Evolutionary conservation across 2,329 filamentous ascomycete species (phyloP).

Genomic region (Neonectria ditissima): DNA sequence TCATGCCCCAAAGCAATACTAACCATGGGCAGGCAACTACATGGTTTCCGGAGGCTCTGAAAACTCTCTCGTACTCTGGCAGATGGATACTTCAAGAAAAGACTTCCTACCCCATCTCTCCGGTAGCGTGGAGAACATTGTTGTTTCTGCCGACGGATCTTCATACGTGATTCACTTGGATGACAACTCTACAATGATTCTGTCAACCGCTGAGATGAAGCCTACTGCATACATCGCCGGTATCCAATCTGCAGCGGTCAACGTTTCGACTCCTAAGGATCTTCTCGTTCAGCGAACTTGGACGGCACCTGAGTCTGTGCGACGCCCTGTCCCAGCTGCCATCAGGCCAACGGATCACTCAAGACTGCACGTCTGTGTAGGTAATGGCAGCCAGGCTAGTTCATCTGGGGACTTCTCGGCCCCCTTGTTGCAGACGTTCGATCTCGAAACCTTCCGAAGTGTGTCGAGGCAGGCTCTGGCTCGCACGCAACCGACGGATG

Average conservation of each 20-base stretch:
- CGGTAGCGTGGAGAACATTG: conserved; percentile 84
- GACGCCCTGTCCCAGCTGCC: conserved; percentile 67
- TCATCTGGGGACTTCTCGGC: conserved; percentile 64
- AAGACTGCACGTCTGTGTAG: conserved; percentile 76
- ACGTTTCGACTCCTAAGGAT: conserved; percentile 63
- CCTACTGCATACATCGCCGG: conserved; percentile 87
- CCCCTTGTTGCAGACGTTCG: conserved; percentile 83
- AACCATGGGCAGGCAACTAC: conserved; percentile 77
- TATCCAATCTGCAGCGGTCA: conserved; percentile 74
- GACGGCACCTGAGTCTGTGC: conserved; percentile 56
- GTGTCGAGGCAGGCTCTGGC: conserved; percentile 89
- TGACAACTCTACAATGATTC: conserved; percentile 90
- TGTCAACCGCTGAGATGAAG: conserved; percentile 90
- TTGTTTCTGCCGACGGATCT: conserved; percentile 81
- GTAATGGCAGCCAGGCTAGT: conserved; percentile 68
- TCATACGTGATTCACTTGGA: conserved; percentile 88
- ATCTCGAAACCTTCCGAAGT: conserved; percentile 82
- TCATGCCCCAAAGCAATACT: conserved; percentile 39
- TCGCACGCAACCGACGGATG: conserved; percentile 85
- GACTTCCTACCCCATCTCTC: conserved; percentile 92
- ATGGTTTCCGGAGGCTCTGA: conserved; percentile 93
- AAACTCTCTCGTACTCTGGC: conserved; percentile 91
- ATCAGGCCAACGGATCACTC: conserved; percentile 73
- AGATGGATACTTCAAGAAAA: conserved; percentile 85
- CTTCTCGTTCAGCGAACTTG: conserved; percentile 65